Base-by-base conservation (phyloP, 1,139 yeast species). In the Candida albicans region DNA sequence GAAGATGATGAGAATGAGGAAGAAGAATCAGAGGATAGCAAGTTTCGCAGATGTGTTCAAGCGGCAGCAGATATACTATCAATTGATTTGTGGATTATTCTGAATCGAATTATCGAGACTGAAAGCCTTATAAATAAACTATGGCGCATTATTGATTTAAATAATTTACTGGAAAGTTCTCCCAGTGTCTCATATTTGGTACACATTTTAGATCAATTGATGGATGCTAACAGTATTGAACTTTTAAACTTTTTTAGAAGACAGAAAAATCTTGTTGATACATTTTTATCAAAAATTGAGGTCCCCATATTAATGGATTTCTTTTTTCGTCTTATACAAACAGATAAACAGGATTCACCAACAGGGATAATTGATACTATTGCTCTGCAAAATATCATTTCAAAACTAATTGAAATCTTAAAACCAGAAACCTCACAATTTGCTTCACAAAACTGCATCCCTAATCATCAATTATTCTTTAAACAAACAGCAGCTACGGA, bases 401-500 rank as follows among this genome's bases (percentile, higher is more conserved):
- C 78, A 11, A 81, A 78, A 55, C 59, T 82, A 35, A 61, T 82
- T 13, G 73, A 76, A 14, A 67, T 79, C 14, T 62, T 82, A 48
- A 71, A 70, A 44, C 79, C 83, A 0, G 69, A 72, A 35, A 62
- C 67, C 6, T 57, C 68, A 1, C 74, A 67, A 44, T 70, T 69
- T 51, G 54, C 43, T 10, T 45, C 45, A 2, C 50, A 49, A 11
- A 43, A 47, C 4, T 52, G 52, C 22, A 64, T 70, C 30, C 68
- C 75, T 1, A 62, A 68, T 42, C 65, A 63, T 35, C 57, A 55
- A 40, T 52, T 62, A 33, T 74, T 85, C 31, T 81, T 93, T 46
- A 81, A 81, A 41, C 98, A 93, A 63, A 84, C 95, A 2, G 95
- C 98, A 0, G 95, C 96, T 1, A 95, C 97, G 9, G 99, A 93